phyloP scores from a whole-genome alignment of 345 rosid species.

The Lumnitzera racemosa region DNA sequence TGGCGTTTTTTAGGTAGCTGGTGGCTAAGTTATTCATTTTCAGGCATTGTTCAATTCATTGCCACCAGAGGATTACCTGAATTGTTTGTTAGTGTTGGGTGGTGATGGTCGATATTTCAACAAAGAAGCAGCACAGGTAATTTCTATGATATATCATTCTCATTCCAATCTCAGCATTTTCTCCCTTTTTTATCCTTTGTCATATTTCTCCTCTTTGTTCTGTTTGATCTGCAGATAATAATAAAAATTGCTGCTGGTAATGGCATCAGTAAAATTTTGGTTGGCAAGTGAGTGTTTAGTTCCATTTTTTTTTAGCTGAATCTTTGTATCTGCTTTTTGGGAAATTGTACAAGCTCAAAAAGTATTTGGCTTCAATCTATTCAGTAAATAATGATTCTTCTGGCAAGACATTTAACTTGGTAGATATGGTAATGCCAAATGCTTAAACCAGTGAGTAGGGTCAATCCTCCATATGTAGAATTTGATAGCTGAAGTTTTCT shows the following conservation, averaged over 20 bases:
- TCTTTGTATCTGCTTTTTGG: neutral
- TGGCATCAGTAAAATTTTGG: conserved; percentile 74
- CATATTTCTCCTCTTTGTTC: conserved; percentile 1
- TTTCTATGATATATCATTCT: neutral
- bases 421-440: no score
- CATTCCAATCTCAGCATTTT: neutral
- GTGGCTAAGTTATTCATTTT: conserved; percentile 2
- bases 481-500: no score
- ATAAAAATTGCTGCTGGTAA: conserved; percentile 96
- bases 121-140: conserved; percentile 76
- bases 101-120: conserved; percentile 95
- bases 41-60: conserved; percentile 86
- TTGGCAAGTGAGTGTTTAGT: conserved; percentile 58
- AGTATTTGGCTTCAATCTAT: no score
- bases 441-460: no score
- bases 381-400: no score
- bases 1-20: neutral
- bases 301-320: conserved; percentile 5
- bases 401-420: no score
- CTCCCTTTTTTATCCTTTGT: neutral
- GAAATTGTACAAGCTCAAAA: neutral
- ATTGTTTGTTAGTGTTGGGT: conserved; percentile 70
- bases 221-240: conserved; percentile 46
- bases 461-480: no score
- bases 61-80: conserved; percentile 72